Evolutionary conservation across 129 eudicot species (phyloP).

Genomic region (Erigeron canadensis): DNA sequence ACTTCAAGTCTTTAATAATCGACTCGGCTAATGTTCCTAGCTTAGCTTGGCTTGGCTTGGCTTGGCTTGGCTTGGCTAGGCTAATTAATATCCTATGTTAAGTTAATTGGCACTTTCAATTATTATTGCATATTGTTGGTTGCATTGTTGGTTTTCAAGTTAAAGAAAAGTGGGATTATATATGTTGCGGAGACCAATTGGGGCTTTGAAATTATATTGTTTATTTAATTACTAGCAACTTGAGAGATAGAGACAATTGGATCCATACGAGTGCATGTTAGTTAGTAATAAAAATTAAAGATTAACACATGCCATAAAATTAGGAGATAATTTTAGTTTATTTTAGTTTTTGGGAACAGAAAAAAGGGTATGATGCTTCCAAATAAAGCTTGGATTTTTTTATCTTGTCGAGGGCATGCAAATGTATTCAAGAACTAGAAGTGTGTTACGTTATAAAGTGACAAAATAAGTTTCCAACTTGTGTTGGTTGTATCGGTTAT

Average conservation of each 20-base stretch:
- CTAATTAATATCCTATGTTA: no score
- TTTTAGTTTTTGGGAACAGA: not conserved
- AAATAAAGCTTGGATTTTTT: slow-evolving; percentile 10
- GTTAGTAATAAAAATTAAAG: not conserved
- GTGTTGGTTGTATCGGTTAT: no score
- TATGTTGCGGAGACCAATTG: slow-evolving; percentile 27
- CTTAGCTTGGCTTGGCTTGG: slow-evolving; percentile 18
- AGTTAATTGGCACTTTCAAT: slow-evolving; percentile 22
- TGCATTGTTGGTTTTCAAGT: slow-evolving; percentile 22
- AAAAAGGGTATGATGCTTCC: slow-evolving; percentile 24
- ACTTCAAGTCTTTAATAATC: slow-evolving; percentile 7
- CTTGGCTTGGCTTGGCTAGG: slow-evolving; percentile 19
- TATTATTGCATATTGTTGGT: slow-evolving; percentile 21
- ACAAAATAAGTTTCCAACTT: not conserved
- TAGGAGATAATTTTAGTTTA: slow-evolving; percentile 19
- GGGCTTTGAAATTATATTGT: slow-evolving; percentile 19
- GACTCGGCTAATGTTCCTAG: slow-evolving; percentile 14
- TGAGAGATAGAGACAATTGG: slow-evolving; percentile 30
- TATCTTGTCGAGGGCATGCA: not conserved
- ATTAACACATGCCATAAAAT: slow-evolving; percentile 31
- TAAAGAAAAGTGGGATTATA: slow-evolving; percentile 24
- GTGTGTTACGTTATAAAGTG: not conserved
- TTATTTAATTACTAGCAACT: slow-evolving; percentile 19
- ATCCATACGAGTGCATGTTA: slow-evolving; percentile 19
- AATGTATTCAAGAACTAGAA: slow-evolving; percentile 15